Evolutionary conservation across 164 flowering plant genomes (phyloP).

Genomic region (Magnolia changhungtana): DNA sequence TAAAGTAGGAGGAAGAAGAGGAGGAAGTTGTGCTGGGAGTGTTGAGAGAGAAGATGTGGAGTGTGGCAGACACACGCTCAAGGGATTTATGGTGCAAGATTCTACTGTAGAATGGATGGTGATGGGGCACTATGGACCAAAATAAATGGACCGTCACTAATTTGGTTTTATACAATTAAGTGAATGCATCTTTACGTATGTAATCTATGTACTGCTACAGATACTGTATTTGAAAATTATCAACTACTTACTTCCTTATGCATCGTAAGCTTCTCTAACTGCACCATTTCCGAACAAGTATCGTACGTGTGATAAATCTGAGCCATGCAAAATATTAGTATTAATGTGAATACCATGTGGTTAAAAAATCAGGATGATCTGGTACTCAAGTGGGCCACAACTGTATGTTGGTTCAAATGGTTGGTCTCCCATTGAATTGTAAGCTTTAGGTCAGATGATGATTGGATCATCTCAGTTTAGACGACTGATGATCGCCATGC

Average conservation of each 20-base stretch:
- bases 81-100: slow-evolving; percentile 3
- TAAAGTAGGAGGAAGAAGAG: neutral
- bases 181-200: neutral
- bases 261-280: too few species aligned
- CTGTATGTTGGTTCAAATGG: too few species aligned
- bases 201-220: neutral
- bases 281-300: too few species aligned
- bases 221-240: too few species aligned
- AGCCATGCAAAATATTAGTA: too few species aligned
- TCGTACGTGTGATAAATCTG: too few species aligned
- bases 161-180: neutral
- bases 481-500: neutral
- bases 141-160: neutral
- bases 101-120: neutral
- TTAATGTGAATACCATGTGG: too few species aligned
- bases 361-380: too few species aligned
- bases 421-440: neutral
- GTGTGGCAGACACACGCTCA: slow-evolving; percentile 12
- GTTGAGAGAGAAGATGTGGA: neutral
- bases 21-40: neutral
- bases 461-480: neutral
- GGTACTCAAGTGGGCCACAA: too few species aligned
- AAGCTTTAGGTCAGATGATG: neutral
- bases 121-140: neutral
- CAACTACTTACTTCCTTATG: too few species aligned